Evolutionary conservation across 2,329 filamentous ascomycete species (phyloP), one percentile per base, ranked within the genome.

Genomic region (Diplodia sapinea): DNA sequence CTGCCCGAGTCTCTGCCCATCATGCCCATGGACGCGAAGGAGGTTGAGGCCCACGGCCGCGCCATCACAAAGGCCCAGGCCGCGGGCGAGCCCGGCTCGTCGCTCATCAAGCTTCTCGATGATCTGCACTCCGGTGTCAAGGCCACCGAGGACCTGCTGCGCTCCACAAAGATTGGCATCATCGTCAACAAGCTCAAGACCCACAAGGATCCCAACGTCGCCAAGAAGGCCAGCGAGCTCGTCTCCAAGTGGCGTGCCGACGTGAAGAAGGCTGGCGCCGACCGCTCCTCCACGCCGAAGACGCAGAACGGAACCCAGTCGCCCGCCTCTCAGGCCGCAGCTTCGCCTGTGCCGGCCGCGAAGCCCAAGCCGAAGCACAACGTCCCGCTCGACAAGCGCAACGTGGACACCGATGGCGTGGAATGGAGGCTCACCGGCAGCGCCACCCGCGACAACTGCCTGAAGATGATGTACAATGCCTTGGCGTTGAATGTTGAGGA

Each of bases 391-490:
- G 89, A 94, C 75, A 95, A 93, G 83, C 89, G 95, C 73, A 92
- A 88, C 72, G 92, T 90, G 82, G 90, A 90, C 73, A 86, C 84
- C n/a, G 95, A 98, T 78, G 89, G 89, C 50, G 88, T 97, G 65
- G 89, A 94, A 73, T 87, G 87, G 73, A 87, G 89, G 71, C 87
- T 93, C 64, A 97, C 93, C 17, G 88, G 88, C 57, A 89, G 90
- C 69, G 82, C 85, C 68, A 86, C 87, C 23, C 91, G 95, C 68
- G 92, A 98, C 82, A 90, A 88, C 75, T 96, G 92, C 78, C 89
- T 97, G 70, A 93, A 93, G 61, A 86, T 99, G 52, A 87, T 99
- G 79, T 99, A 98, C 83, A 95, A 99, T 74, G 95, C 94, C 17
- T 85, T 99, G 70, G 93, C 91, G 56, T 86, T 88, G 68, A 90